Evolutionary conservation across 148 eudicot genomes (phyloP).

Genomic region (Rheum nobile): DNA sequence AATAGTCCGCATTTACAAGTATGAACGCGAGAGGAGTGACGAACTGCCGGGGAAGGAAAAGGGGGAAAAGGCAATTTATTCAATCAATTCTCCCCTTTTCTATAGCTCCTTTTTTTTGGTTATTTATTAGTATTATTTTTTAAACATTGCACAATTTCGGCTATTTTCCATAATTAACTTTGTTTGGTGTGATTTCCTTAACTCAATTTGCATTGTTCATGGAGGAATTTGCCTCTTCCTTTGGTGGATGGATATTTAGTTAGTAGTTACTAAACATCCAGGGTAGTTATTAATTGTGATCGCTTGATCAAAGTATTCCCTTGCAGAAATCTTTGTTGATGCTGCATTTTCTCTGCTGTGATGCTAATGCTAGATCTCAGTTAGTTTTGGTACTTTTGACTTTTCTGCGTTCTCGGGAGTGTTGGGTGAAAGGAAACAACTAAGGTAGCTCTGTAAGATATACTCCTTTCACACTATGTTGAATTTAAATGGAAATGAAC

Average conservation of each 20-base stretch:
- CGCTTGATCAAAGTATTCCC: neutral
- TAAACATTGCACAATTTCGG: neutral
- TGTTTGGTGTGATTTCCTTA: neutral
- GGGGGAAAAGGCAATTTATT: neutral
- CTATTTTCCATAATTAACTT: neutral
- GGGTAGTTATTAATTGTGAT: neutral
- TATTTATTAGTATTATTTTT: neutral
- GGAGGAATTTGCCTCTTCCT: neutral
- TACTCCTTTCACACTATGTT: neutral
- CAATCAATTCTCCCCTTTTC: neutral
- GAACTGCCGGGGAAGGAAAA: neutral
- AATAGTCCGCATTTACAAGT: neutral
- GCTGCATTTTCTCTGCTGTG: neutral
- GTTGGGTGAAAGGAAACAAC: neutral
- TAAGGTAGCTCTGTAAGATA: neutral
- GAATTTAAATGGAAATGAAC: neutral
- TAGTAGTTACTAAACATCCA: neutral
- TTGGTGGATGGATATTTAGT: neutral
- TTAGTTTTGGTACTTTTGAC: neutral
- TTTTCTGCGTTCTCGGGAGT: neutral
- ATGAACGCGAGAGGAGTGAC: neutral
- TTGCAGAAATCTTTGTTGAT: neutral
- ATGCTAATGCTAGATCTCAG: neutral
- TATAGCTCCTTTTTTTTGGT: neutral
- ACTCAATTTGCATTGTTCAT: neutral